Evolutionary conservation across 306 rosid genomes (phyloP).

Genomic region (Erythrophleum fordii): DNA sequence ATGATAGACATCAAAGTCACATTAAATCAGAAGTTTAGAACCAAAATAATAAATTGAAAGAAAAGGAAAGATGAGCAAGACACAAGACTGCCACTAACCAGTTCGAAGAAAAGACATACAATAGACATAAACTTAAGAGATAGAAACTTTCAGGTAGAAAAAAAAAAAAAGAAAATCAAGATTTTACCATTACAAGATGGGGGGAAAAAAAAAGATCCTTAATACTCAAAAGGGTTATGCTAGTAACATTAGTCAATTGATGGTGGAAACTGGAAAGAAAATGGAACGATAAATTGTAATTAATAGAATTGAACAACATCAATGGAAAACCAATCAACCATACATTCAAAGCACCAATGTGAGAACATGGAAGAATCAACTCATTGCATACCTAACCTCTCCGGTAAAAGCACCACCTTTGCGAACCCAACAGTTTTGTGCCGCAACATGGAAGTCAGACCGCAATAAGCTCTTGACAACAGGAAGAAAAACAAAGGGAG

Average conservation of each 20-base stretch:
- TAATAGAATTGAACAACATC: background rate
- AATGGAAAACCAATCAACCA: background rate
- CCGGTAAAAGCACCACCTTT: slow-evolving; percentile 95
- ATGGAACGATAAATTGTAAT: background rate
- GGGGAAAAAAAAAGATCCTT: background rate
- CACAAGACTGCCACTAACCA: background rate
- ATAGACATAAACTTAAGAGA: background rate
- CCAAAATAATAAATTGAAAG: background rate
- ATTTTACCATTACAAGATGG: background rate
- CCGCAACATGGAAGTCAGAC: slow-evolving; percentile 80
- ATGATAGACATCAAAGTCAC: background rate
- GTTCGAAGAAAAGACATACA: background rate
- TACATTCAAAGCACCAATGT: background rate
- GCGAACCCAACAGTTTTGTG: slow-evolving; percentile 84
- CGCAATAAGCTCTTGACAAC: slow-evolving; percentile 59
- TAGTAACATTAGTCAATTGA: slow-evolving; percentile 8
- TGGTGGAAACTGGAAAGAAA: background rate
- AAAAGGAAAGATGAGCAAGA: background rate
- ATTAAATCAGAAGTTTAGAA: background rate
- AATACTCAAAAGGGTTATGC: background rate
- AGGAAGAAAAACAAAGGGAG: slow-evolving; percentile 76
- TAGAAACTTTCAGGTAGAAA: background rate
- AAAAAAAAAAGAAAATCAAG: background rate
- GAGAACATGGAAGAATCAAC: background rate
- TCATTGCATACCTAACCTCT: slow-evolving; percentile 70